Evolutionary conservation across 2,329 filamentous ascomycete species (phyloP).

Genomic region (Didymella sp.): DNA sequence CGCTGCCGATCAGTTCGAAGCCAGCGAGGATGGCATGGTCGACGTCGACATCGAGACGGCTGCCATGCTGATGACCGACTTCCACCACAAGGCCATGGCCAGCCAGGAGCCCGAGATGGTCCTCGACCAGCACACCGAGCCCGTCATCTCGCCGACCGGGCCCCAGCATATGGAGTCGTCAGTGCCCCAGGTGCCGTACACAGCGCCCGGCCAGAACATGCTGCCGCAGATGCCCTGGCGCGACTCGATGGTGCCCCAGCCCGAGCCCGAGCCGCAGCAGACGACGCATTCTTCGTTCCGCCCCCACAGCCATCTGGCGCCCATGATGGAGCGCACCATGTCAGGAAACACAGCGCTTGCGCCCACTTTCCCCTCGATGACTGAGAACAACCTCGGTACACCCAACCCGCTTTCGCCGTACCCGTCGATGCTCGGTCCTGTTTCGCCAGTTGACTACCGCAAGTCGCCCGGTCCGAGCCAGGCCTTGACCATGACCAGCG

Average conservation of each 20-base stretch:
- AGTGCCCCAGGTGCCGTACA: slow-evolving; percentile 71
- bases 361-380: slow-evolving; percentile 72
- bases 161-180: slow-evolving; percentile 77
- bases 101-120: slow-evolving; percentile 67
- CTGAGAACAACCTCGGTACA: slow-evolving; percentile 72
- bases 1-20: slow-evolving; percentile 90
- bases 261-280: slow-evolving; percentile 77
- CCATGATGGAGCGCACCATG: slow-evolving; percentile 70
- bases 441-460: slow-evolving; percentile 72
- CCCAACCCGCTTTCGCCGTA: slow-evolving; percentile 78
- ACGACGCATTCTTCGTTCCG: slow-evolving; percentile 67
- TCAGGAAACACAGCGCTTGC: slow-evolving; percentile 67
- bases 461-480: slow-evolving; percentile 73
- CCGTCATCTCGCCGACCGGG: slow-evolving; percentile 75
- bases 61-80: slow-evolving; percentile 97
- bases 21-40: slow-evolving; percentile 86
- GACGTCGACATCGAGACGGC: slow-evolving; percentile 97
- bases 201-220: slow-evolving; percentile 73
- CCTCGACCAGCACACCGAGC: slow-evolving; percentile 62
- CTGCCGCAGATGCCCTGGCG: slow-evolving; percentile 92
- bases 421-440: slow-evolving; percentile 70
- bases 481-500: slow-evolving; percentile 68
- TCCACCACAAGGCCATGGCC: slow-evolving; percentile 93
- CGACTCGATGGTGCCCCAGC: slow-evolving; percentile 80
- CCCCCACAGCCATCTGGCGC: slow-evolving; percentile 66